phyloP scores from a whole-genome alignment of 2,329 filamentous ascomycete species.

The Colletotrichum tropicale region DNA sequence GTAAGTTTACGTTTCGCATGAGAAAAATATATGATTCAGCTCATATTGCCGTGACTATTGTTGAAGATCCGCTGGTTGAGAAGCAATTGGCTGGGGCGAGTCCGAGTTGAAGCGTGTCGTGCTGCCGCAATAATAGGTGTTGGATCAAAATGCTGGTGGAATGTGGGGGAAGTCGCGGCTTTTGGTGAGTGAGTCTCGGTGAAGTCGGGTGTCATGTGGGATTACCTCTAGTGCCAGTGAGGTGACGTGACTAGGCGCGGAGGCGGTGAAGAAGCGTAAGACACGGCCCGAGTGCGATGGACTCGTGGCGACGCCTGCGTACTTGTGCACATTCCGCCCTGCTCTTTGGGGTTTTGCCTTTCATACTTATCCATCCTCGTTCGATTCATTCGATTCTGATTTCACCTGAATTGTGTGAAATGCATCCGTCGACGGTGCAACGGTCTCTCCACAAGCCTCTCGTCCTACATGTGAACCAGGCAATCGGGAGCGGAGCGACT shows the following conservation, averaged over 20 bases:
- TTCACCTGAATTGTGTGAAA: not conserved
- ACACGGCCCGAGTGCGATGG: not conserved
- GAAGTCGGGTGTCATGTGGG: not conserved
- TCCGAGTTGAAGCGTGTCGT: not conserved
- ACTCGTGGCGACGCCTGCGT: not conserved
- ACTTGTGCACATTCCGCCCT: not conserved
- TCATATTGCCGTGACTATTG: not conserved
- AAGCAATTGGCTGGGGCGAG: not conserved
- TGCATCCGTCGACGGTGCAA: not conserved
- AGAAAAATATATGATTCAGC: not conserved
- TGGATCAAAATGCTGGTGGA: not conserved
- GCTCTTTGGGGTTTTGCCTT: not conserved
- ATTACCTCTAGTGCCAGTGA: not conserved
- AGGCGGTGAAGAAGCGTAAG: not conserved
- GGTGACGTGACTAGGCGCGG: not conserved
- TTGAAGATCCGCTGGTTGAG: not conserved
- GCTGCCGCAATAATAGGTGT: too few relatives aligned
- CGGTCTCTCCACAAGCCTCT: not conserved
- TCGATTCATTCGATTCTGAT: not conserved
- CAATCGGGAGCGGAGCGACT: not conserved
- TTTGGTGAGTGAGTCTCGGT: not conserved
- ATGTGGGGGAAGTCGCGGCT: not conserved
- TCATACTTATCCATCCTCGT: not conserved
- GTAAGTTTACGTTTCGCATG: not conserved
- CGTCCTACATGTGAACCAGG: not conserved